Evolutionary conservation across 768 basidiomycete species (phyloP).

Genomic region (Paxillus rubicundulus): DNA sequence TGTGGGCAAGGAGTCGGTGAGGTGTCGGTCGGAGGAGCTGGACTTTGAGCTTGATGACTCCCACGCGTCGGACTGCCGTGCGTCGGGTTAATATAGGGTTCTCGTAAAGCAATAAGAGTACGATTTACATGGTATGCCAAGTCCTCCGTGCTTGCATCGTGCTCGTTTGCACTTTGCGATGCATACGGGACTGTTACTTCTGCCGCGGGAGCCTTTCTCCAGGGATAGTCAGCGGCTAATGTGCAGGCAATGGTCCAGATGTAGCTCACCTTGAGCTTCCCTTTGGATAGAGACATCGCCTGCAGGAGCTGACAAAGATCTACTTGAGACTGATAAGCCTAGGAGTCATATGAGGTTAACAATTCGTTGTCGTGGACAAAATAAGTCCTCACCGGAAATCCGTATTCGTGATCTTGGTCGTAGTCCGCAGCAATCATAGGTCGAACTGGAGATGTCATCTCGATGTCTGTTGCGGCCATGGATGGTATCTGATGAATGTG

Average conservation of each 20-base stretch:
- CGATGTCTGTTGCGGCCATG: slow-evolving; percentile 30
- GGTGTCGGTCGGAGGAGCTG: slow-evolving; percentile 32
- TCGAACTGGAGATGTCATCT: slow-evolving; percentile 32
- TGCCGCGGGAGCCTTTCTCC: slow-evolving; percentile 34
- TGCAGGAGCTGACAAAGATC: slow-evolving; percentile 55
- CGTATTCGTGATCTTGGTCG: slow-evolving; percentile 15
- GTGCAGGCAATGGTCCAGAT: background rate
- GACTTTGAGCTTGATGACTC: slow-evolving; percentile 45
- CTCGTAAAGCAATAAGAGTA: background rate
- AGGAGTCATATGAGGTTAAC: slow-evolving; percentile 2
- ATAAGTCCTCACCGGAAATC: slow-evolving; percentile 21
- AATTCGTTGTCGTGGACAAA: background rate
- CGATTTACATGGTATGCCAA: slow-evolving; percentile 41
- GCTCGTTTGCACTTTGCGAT: slow-evolving; percentile 35
- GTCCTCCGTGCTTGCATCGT: slow-evolving; percentile 47
- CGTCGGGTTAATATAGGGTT: background rate
- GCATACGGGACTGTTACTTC: slow-evolving; percentile 20
- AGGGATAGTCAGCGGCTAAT: slow-evolving; percentile 19
- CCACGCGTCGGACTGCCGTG: slow-evolving; percentile 43
- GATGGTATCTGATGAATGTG: slow-evolving; percentile 6
- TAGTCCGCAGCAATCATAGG: slow-evolving; percentile 25
- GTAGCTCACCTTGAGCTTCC: slow-evolving; percentile 30
- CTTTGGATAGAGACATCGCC: slow-evolving; percentile 46
- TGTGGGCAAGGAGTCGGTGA: slow-evolving; percentile 13
- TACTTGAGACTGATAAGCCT: slow-evolving; percentile 33